Base-by-base conservation (phyloP, 1,284 basidiomycete genomes). In the Malassezia equina region DNA sequence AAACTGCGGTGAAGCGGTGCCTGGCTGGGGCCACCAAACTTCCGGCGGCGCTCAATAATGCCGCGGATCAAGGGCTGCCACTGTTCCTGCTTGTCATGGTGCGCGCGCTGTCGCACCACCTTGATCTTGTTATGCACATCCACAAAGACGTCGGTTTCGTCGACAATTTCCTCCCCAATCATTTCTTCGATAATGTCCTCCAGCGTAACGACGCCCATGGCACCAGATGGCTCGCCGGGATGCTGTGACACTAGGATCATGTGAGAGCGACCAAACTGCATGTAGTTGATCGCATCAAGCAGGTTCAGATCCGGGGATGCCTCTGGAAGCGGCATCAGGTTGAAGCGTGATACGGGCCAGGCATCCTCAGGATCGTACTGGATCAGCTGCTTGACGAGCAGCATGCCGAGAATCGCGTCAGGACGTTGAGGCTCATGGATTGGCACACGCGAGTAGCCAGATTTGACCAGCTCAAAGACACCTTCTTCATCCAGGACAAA, bases 251-350 rank as follows among this genome's bases (percentile, higher is more conserved):
- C 82, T 23, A 98, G 78, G 21, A 98, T 79, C 61, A 96, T 80
- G 76, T 98, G 93, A 0, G 90, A 88, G 47, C 90, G 84, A 7
- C 93, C 93, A 2, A 90, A 93, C 80, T 96, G 93, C 80, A 73
- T 73, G 61, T 67, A 78, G 55, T 77, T 78, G 52, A 76, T 68
- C 23, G 66, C 77, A 52, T 78, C 78, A 7, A 78, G 67, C n/a
- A 78, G 66, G n/a, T 75, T 89, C 62, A 90, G 89, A 19, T 83
- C 81, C 1, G 88, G 86, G 46, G 61, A 80, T 7, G 90, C 90
- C 77, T 98, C 91, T 0, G 93, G 93, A 3, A 96, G 76, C n/a
- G 91, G 87, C 0, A 71, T 75, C 39, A 78, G 64, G 24, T 71
- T 66, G 67, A 77, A 77, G 43, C 66, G 67, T n/a, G 75, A 85